These are phyloP conservation scores for Ajuga chamaepitys DNA, from an alignment of 257 asterid genomes.

Conservation along the genomic window DNA sequence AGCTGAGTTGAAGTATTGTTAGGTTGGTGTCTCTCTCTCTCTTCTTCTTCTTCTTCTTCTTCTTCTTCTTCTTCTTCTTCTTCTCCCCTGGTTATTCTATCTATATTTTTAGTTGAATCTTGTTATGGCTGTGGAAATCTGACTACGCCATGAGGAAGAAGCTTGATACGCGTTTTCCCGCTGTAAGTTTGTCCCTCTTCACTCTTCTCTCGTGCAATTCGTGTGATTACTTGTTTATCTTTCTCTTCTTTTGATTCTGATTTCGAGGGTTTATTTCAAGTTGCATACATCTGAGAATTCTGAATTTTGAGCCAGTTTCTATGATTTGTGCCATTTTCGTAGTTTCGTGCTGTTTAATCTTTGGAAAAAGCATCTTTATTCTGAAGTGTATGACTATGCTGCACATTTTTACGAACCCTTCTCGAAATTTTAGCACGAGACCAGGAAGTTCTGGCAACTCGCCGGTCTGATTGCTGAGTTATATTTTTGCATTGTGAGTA, in stretches of 20 bases:
- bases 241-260: not conserved
- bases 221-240: not conserved
- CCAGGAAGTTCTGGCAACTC: not conserved
- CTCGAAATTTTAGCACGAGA: not conserved
- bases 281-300: not conserved
- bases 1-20: slow-evolving; percentile 12
- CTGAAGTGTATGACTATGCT: not conserved
- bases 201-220: not conserved
- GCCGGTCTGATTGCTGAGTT: not conserved
- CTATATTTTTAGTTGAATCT: slow-evolving; percentile 5
- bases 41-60: not conserved
- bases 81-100: not conserved
- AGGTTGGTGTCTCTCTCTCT: not conserved
- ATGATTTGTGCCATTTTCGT: not conserved
- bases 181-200: slow-evolving; percentile 31
- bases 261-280: not conserved
- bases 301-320: not conserved
- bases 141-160: slow-evolving; percentile 56
- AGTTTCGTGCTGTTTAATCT: not conserved
- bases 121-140: slow-evolving; percentile 17
- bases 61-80: not conserved
- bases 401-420: not conserved
- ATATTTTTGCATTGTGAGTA: not conserved
- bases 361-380: no score
- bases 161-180: slow-evolving; percentile 66